Percentiles rank a stretch among this genome's conserved stretches.
These are phyloP conservation scores for Phytophthora pistaciae DNA, from an alignment of 352 stramenopile species.

Conservation along the genomic window DNA sequence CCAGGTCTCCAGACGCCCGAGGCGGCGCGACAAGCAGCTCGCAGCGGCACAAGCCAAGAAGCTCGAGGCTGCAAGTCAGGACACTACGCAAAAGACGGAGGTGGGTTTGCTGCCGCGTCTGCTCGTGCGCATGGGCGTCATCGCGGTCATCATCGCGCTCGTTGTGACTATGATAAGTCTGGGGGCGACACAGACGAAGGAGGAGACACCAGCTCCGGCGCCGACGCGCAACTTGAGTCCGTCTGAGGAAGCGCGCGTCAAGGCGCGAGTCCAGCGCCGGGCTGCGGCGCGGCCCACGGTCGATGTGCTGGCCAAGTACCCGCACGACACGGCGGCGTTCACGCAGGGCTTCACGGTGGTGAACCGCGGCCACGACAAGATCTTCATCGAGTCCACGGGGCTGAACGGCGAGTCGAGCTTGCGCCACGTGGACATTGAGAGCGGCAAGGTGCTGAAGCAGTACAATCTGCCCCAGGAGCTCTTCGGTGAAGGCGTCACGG, in stretches of 20 bases:
- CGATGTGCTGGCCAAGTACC: slow-evolving; percentile 74
- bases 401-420: slow-evolving; percentile 90
- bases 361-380: slow-evolving; percentile 59
- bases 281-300: slow-evolving; percentile 40
- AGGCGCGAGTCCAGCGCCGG: slow-evolving; percentile 18
- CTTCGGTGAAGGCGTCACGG: slow-evolving; percentile 94
- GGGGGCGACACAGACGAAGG: slow-evolving; percentile 10
- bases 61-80: slow-evolving; percentile 4
- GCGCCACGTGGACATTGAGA: slow-evolving; percentile 88
- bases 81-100: slow-evolving; percentile 7
- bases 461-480: slow-evolving; percentile 62
- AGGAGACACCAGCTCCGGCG: slow-evolving; percentile 4
- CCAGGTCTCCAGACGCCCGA: slow-evolving; percentile 20
- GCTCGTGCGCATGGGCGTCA: slow-evolving; percentile 43
- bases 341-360: slow-evolving; percentile 85
- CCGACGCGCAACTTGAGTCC: slow-evolving; percentile 15
- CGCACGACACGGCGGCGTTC: slow-evolving; percentile 87
- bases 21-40: slow-evolving; percentile 13
- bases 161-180: slow-evolving; percentile 25
- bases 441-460: slow-evolving; percentile 78
- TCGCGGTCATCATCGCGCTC: slow-evolving; percentile 35
- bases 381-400: slow-evolving; percentile 94
- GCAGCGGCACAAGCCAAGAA: slow-evolving; percentile 21
- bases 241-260: slow-evolving; percentile 21
- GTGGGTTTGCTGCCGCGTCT: slow-evolving; percentile 40